Percentiles rank a stretch among this genome's conserved stretches.
Conservation (phyloP, 2,329 filamentous ascomycete species). For the Huntiella bhutanensis region DNA sequence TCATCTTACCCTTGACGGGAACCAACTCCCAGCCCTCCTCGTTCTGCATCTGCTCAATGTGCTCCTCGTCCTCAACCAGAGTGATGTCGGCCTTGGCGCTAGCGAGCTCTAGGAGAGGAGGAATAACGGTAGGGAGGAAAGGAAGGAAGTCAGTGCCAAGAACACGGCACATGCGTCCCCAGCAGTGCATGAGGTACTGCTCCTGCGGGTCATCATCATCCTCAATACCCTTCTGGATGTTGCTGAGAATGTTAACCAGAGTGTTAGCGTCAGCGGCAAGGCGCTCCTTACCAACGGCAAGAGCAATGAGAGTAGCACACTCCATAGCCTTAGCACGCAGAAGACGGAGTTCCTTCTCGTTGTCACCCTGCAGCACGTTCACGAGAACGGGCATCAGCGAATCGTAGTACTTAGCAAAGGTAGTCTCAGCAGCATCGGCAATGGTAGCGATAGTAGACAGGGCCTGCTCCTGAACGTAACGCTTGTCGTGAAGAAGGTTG, state of each 20-base stretch:
- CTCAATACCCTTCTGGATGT: conserved; percentile 69
- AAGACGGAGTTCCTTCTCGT: conserved; percentile 80
- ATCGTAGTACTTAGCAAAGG: conserved; percentile 89
- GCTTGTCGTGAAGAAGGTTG: conserved; percentile 74
- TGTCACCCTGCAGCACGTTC: conserved; percentile 71
- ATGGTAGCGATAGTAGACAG: conserved; percentile 96
- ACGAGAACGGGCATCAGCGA: conserved; percentile 90
- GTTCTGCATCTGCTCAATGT: conserved; percentile 78
- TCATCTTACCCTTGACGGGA: conserved; percentile 91
- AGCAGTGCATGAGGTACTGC: conserved; percentile 95
- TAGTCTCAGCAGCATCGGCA: conserved; percentile 90
- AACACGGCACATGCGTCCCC: conserved; percentile 96
- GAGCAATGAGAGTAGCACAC: conserved; percentile 84
- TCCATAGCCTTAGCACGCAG: conserved; percentile 97
- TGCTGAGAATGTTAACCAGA: conserved; percentile 70
- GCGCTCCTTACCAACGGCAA: conserved; percentile 84
- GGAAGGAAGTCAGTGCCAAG: conserved; percentile 79
- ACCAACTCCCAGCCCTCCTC: conserved; percentile 97
- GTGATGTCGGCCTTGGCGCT: conserved; percentile 95
- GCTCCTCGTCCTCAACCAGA: conserved; percentile 83
- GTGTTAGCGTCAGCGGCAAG: conserved; percentile 76
- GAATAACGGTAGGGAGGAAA: conserved; percentile 85
- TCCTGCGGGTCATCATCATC: conserved; percentile 91
- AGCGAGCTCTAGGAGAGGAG: conserved; percentile 74
- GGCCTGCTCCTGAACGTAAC: conserved; percentile 94